Evolutionary conservation across 768 basidiomycete species (phyloP), one percentile per base, ranked within the genome.

Genomic region (Russula emetica): DNA sequence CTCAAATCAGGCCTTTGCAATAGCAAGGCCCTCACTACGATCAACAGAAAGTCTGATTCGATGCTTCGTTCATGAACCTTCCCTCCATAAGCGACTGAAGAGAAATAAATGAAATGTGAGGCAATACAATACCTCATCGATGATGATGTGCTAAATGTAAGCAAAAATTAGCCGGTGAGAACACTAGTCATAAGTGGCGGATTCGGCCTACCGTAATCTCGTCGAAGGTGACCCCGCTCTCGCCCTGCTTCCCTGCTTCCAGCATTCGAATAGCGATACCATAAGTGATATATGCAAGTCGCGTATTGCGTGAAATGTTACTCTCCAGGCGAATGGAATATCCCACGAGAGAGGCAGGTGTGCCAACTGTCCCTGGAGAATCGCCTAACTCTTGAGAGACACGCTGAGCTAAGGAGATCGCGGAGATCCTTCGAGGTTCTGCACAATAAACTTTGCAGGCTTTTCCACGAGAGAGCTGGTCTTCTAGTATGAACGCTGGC

Each of bases 191-290:
- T n/a, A 59, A 42, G 62, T 49, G 22, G 47, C 26, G 52, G 50
- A 32, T 55, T 40, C 28, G 55, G 67, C 82, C 74, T 69, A 92
- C 94, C n/a, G 97, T 98, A 60, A 98, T 85, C 67, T 98, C 95
- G 71, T 96, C 93, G 67, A 98, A 91, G 2, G 90, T 87, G 8
- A 85, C 85, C n/a, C 86, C 86, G 66, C 83, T 83, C 8, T 87
- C 88, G 20, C 79, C 83, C 47, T 79, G 79, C 5, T 87, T 86
- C 26, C 85, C 88, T 34, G 85, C 82, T 78, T 99, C 96, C n/a
- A 99, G 77, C 97, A 98, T 98, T 49, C 97, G 86, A 28, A 98
- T 76, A 0, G 96, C 94, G 64, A 99, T 96, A 67, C 96, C 96
- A 70, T 94, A 92, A 3, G 94, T 97, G 18, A 95, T 88, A 71